phyloP scores from a whole-genome alignment of 2,329 filamentous ascomycete genomes.

The Colletotrichum salicis region DNA sequence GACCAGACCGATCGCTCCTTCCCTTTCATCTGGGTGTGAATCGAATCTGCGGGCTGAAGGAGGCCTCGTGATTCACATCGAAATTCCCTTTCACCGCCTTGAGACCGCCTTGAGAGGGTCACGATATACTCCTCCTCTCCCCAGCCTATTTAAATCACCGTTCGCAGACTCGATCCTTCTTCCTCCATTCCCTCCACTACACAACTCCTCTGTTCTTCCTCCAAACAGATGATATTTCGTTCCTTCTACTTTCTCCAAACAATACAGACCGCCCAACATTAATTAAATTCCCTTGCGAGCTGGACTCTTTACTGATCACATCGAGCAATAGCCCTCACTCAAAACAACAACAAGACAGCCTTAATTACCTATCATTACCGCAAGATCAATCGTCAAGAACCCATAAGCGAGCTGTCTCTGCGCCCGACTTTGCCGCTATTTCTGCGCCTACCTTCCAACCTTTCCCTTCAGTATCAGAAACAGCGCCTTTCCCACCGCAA shows the following conservation, averaged over 20 bases:
- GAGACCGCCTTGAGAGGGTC: background rate
- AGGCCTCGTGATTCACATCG: background rate
- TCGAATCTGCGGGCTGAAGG: background rate
- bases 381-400: constrained; percentile 40
- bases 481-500: constrained; percentile 19
- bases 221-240: background rate
- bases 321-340: constrained; percentile 30
- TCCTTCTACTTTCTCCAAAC: no score
- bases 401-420: constrained; percentile 63
- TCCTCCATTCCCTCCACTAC: background rate
- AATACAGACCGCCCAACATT: background rate
- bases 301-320: constrained; percentile 20
- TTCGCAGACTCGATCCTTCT: background rate
- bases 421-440: constrained; percentile 55
- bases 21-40: background rate
- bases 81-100: background rate
- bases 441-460: constrained; percentile 34
- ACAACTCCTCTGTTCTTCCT: background rate
- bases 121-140: background rate
- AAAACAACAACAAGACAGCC: constrained; percentile 31
- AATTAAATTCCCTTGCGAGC: constrained; percentile 1
- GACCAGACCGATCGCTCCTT: background rate
- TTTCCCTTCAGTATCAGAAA: constrained; percentile 36
- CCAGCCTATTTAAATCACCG: background rate
- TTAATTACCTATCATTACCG: constrained; percentile 32